Base-by-base conservation (phyloP, 352 stramenopile species). In the Peronospora destructor region DNA sequence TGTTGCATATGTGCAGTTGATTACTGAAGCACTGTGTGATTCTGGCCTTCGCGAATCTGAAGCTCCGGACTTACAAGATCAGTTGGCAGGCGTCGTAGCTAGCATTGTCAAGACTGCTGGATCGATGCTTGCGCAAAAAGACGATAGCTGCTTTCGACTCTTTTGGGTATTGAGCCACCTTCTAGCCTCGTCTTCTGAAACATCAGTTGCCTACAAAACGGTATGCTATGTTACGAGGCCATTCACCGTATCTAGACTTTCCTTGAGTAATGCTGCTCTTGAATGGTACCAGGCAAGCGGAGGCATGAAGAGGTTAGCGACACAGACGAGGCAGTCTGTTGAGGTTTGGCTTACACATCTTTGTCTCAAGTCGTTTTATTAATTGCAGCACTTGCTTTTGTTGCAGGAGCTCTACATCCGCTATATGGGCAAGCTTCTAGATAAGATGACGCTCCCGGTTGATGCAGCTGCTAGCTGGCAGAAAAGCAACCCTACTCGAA, bases 101-200 rank as follows among this genome's bases (percentile, higher is more conserved):
- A 89, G 68, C 38, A 73, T 90, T 50, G 56, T 90, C 23, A 72
- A 75, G 43, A 85, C 68, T 29, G 67, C 75, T 4, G 64, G 56
- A 6, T 35, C 63, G 11, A 19, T 84, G 38, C 47, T 89, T 4
- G 13, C 58, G 2, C 63, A 60, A 25, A 66, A 71, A 32, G 68
- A 77, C n/a, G 58, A 78, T 14, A 60, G 78, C 34, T 63, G 55
- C 3, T 91, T 93, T 35, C 71, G 76, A 6, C 61, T 93, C 6
- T 91, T 93, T 35, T 91, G 82, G 82, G 67, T 93, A 10, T 56
- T 93, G 30, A 90, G 65, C 30, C 75, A 90, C 47, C 48, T 93
- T 7, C 51, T 93, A 4, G 79, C 82, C 2, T 68, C 71, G 6
- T 67, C 81, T 7, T 45, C 64, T 0, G 71, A 87, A 21, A 47